Percentiles rank a stretch among this genome's conserved stretches.
Evolutionary conservation across 371 early-diverging fungal genomes (phyloP).

Genomic region (Rhizomucor pusillus): DNA sequence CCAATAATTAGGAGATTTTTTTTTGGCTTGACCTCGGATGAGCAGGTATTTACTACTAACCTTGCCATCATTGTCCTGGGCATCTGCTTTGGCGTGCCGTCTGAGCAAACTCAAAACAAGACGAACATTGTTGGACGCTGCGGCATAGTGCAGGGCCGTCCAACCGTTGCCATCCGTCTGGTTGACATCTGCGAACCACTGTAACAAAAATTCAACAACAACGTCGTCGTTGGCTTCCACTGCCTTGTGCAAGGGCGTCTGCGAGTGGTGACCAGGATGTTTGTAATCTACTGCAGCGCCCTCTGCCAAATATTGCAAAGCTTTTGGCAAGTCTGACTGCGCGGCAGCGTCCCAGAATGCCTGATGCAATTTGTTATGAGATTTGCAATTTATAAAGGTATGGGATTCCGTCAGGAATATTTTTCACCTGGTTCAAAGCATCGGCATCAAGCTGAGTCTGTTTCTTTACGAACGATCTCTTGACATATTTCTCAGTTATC

Average conservation of each 20-base stretch:
- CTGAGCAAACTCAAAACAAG: constrained; percentile 65
- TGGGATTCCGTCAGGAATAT: too few species aligned
- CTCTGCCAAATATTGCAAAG: constrained; percentile 60
- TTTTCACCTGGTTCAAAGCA: constrained; percentile 18
- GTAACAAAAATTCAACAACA: constrained; percentile 67
- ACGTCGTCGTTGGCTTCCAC: constrained; percentile 55
- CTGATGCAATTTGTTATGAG: constrained; percentile 17
- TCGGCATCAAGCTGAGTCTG: too few species aligned
- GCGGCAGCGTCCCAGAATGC: constrained; percentile 60
- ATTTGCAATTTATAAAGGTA: too few species aligned
- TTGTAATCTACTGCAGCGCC: constrained; percentile 77
- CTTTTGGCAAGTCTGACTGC: constrained; percentile 53
- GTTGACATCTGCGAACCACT: constrained; percentile 68
- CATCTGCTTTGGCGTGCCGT: constrained; percentile 67
- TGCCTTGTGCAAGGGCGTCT: constrained; percentile 65
- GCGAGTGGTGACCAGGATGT: constrained; percentile 49
- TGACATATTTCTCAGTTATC: constrained; percentile 76
- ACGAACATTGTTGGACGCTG: constrained; percentile 61
- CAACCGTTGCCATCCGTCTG: constrained; percentile 62
- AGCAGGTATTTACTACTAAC: constrained; percentile 20
- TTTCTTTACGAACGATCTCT: constrained; percentile 52
- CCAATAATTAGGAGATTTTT: background rate
- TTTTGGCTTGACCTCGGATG: too few species aligned
- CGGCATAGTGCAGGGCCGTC: constrained; percentile 79
- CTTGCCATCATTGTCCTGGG: constrained; percentile 52